Conservation (phyloP, 306 rosid genomes). For the Prunus campanulata region DNA sequence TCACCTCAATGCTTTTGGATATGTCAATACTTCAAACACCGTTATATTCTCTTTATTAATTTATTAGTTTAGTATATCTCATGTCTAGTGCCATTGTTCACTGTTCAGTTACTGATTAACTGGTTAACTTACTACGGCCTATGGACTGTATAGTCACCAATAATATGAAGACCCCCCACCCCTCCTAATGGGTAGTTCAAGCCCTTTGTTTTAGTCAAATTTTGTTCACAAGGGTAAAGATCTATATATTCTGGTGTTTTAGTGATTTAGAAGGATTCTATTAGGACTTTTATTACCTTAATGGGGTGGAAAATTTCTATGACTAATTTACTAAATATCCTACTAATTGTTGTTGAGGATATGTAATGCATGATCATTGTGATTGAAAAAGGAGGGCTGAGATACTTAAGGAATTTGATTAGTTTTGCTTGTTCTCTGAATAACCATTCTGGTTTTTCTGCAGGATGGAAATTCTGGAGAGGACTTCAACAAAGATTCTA, state of each 20-base stretch:
- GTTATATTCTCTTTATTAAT: neutral
- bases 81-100: neutral
- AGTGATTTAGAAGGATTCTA: neutral
- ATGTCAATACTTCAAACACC: neutral
- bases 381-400: neutral
- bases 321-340: neutral
- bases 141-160: neutral
- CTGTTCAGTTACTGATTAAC: neutral
- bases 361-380: neutral
- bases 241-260: neutral
- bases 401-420: neutral
- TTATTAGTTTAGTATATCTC: neutral
- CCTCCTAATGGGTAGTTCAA: neutral
- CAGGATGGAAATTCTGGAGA: conserved; percentile 97
- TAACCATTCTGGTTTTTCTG: conserved; percentile 14
- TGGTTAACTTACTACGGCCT: neutral
- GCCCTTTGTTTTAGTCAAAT: neutral
- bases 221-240: neutral
- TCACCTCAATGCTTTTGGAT: neutral
- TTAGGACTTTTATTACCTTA: neutral
- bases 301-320: neutral
- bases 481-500: conserved; percentile 91
- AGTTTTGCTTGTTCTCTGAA: conserved; percentile 16
- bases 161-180: neutral
- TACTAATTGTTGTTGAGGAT: neutral